These are phyloP conservation scores for Neocallimastix lanati DNA, from an alignment of 192 early-diverging fungal genomes.

Conservation along the genomic window DNA sequence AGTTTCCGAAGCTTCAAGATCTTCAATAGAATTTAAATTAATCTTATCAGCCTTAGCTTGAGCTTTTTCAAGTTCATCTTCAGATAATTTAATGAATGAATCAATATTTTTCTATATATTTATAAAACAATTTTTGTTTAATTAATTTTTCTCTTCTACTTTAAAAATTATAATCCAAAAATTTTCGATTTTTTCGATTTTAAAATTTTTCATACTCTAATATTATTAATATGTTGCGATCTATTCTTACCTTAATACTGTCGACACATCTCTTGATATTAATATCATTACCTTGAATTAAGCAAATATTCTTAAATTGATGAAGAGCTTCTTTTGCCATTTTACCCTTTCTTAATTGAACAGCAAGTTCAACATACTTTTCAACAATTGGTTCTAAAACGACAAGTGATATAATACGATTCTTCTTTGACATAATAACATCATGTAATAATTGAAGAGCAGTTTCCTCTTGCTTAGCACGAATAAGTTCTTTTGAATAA, in stretches of 20 bases:
- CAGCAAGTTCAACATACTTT: constrained; percentile 80
- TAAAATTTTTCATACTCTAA: background rate
- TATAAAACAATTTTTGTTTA: background rate
- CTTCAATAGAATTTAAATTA: constrained; percentile 65
- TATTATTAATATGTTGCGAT: too few relatives aligned
- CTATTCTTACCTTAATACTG: background rate
- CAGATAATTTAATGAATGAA: constrained; percentile 67
- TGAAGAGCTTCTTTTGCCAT: constrained; percentile 85
- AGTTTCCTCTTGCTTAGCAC: constrained; percentile 62
- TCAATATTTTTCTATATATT: constrained; percentile 56
- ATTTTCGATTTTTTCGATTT: background rate
- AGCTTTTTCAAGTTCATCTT: constrained; percentile 72
- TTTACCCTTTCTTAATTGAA: constrained; percentile 73
- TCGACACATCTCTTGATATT: background rate
- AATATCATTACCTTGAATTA: background rate
- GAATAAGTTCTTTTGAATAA: constrained; percentile 44
- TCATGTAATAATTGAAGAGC: constrained; percentile 82
- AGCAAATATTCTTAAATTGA: constrained; percentile 92
- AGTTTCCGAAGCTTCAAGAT: constrained; percentile 90
- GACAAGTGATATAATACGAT: constrained; percentile 57
- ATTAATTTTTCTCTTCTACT: too few relatives aligned
- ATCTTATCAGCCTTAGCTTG: constrained; percentile 83
- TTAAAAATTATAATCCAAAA: too few relatives aligned
- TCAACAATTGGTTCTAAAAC: constrained; percentile 83
- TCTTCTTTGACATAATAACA: constrained; percentile 74